These are phyloP conservation scores for Pyrus pyrifolia DNA, from an alignment of 306 rosid genomes.

Conservation along the genomic window DNA sequence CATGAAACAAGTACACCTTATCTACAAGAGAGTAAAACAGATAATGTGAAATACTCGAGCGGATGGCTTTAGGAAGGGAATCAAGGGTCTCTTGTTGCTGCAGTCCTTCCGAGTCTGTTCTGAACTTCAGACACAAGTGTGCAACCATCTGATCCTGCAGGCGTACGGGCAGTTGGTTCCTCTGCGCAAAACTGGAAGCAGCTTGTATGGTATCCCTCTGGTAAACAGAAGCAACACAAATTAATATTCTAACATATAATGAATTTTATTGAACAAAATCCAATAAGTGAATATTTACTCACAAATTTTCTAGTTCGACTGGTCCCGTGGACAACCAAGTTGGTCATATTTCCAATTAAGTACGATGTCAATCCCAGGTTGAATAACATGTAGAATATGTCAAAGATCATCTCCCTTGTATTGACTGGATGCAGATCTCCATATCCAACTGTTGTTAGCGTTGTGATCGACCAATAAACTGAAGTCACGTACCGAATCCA, in stretches of 20 bases:
- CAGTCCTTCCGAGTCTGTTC: conserved; percentile 90
- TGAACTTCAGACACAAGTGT: conserved; percentile 79
- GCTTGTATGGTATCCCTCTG: conserved; percentile 96
- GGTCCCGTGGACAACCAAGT: conserved; percentile 89
- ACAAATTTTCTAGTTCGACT: conserved; percentile 84
- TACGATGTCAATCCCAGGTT: conserved; percentile 87
- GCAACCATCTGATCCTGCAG: conserved; percentile 96
- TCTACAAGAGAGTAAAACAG: conserved; percentile 75
- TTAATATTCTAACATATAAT: neutral
- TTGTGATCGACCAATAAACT: conserved; percentile 88
- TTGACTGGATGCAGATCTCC: conserved; percentile 93
- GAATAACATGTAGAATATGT: conserved; percentile 81
- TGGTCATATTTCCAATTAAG: conserved; percentile 97
- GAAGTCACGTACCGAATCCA: conserved; percentile 76
- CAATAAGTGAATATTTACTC: conserved; percentile 26
- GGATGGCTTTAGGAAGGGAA: conserved; percentile 90
- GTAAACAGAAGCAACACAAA: neutral
- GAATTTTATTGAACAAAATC: neutral
- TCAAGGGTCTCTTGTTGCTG: conserved; percentile 95
- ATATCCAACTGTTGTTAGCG: conserved; percentile 85
- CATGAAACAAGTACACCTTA: conserved; percentile 71
- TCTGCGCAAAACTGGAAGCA: conserved; percentile 85
- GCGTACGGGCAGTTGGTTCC: conserved; percentile 75
- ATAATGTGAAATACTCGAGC: conserved; percentile 80
- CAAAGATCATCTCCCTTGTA: conserved; percentile 77